These are phyloP conservation scores for Leucocoprinus birnbaumii DNA, from an alignment of 768 basidiomycete genomes.

Conservation along the genomic window DNA sequence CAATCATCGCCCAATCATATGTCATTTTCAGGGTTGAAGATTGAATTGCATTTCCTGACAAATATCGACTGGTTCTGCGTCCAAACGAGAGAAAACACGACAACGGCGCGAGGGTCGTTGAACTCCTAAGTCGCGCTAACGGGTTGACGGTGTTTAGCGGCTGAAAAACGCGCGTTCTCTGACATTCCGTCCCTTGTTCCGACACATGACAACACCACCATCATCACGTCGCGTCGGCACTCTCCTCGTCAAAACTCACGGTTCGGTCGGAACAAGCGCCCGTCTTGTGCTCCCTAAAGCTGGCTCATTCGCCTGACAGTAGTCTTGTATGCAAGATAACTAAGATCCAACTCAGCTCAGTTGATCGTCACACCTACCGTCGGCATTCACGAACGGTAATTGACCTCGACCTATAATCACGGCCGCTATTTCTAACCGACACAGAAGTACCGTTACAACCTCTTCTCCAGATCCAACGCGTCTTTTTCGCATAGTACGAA, in stretches of 20 bases:
- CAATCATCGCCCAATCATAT: too few relatives aligned
- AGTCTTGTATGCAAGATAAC: background rate
- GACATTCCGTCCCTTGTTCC: background rate
- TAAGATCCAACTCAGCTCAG: slow-evolving; percentile 6
- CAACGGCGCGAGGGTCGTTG: too few relatives aligned
- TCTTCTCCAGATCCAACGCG: slow-evolving; percentile 8
- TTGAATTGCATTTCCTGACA: too few relatives aligned
- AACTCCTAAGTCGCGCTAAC: too few relatives aligned
- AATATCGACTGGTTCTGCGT: too few relatives aligned
- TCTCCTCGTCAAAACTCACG: background rate
- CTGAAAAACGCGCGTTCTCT: background rate
- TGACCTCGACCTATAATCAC: background rate
- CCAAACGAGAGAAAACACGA: background rate
- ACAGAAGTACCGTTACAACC: background rate
- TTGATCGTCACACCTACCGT: slow-evolving; percentile 1
- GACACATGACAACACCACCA: background rate
- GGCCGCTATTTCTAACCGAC: background rate
- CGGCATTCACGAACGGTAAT: slow-evolving; percentile 4
- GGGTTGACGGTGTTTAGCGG: too few relatives aligned
- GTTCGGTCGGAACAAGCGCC: background rate
- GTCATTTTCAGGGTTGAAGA: too few relatives aligned
- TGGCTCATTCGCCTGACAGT: background rate
- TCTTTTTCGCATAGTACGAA: background rate
- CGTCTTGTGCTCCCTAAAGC: background rate
- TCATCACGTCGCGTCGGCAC: background rate